Conservation (phyloP, 2,329 filamentous ascomycete species). For the Chaetomium sp. region DNA sequence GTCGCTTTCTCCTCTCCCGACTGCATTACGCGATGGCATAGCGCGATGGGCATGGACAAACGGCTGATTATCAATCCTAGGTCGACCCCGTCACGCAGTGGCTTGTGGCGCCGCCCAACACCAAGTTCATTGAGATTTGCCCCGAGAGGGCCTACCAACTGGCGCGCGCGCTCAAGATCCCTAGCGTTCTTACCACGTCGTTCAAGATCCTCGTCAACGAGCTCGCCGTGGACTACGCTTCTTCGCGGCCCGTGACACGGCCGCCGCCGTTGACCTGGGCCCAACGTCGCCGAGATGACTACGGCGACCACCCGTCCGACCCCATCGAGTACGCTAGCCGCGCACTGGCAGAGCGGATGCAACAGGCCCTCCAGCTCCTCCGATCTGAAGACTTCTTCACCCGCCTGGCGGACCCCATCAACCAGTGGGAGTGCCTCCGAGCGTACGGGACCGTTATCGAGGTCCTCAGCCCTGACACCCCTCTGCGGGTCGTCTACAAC, state of each 20-base stretch:
- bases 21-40: neutral
- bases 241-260: conserved; percentile 20
- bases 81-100: conserved; percentile 48
- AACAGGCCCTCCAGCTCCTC: conserved; percentile 27
- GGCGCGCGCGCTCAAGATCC: conserved; percentile 41
- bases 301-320: conserved; percentile 48
- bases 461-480: neutral
- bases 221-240: conserved; percentile 43
- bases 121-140: conserved; percentile 54
- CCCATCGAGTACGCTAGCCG: conserved; percentile 45
- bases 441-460: conserved; percentile 8
- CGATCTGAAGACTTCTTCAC: conserved; percentile 30
- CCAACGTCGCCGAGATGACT: conserved; percentile 38
- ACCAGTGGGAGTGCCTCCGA: conserved; percentile 32
- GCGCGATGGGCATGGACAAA: neutral
- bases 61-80: conserved; percentile 21
- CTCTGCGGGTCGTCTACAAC: conserved; percentile 5
- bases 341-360: conserved; percentile 43
- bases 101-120: conserved; percentile 50
- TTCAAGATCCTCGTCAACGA: conserved; percentile 60
- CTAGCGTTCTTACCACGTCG: conserved; percentile 38
- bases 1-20: conserved; percentile 12
- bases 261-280: conserved; percentile 18
- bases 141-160: conserved; percentile 57
- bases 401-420: conserved; percentile 19